These are phyloP conservation scores for Monilinia vaccinii-corymbosi DNA, from an alignment of 2,329 filamentous ascomycete species.

Conservation along the genomic window DNA sequence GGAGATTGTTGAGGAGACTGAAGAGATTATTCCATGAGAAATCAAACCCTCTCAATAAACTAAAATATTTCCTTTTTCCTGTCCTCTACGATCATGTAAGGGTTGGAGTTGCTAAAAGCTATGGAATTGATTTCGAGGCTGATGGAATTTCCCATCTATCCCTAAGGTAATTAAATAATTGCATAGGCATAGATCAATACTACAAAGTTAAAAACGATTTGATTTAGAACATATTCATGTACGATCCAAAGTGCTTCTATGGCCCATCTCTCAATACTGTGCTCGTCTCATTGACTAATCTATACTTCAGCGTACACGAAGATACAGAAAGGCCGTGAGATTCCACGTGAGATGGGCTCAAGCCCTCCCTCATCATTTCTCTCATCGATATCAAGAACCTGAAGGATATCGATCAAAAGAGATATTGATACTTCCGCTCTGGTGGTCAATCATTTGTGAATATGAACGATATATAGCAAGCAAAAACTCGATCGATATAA, in stretches of 20 bases:
- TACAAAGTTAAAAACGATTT: neutral
- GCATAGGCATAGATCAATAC: constrained; percentile 11
- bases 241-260: neutral
- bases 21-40: constrained; percentile 51
- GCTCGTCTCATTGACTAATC: neutral
- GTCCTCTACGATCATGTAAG: constrained; percentile 9
- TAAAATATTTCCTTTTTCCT: neutral
- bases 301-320: neutral
- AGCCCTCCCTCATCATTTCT: no score
- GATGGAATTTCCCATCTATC: constrained; percentile 1
- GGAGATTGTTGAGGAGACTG: constrained; percentile 74
- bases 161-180: constrained; percentile 2
- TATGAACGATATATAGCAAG: no score
- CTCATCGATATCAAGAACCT: no score
- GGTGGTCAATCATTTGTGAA: no score
- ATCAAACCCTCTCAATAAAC: neutral
- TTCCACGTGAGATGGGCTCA: no score
- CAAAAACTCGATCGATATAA: no score
- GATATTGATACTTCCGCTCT: no score
- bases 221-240: neutral
- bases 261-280: neutral
- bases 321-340: no score
- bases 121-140: constrained; percentile 8
- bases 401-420: no score
- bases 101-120: constrained; percentile 11